These are phyloP conservation scores for Obelidium mucronatum DNA, from an alignment of 192 early-diverging fungal genomes.

Conservation along the genomic window DNA sequence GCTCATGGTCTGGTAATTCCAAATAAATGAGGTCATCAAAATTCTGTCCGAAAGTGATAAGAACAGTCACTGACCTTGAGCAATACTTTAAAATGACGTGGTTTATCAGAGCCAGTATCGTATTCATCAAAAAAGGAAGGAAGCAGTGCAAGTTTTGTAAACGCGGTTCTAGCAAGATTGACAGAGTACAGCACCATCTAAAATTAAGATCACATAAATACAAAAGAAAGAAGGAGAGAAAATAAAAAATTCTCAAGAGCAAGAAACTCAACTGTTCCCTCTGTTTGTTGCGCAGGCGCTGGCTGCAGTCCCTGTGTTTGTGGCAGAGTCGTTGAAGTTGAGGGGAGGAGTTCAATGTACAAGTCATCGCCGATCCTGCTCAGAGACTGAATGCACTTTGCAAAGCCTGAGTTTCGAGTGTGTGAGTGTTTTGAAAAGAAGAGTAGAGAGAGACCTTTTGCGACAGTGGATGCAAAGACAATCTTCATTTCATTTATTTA, in stretches of 20 bases:
- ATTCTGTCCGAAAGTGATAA: background rate
- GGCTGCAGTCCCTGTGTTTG: background rate
- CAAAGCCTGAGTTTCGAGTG: background rate
- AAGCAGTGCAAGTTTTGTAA: conserved; percentile 62
- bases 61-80: conserved; percentile 36
- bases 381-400: conserved; percentile 11
- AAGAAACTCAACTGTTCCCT: too few relatives aligned
- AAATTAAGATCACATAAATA: background rate
- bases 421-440: background rate
- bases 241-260: background rate
- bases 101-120: conserved; percentile 34
- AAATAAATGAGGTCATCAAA: too few relatives aligned
- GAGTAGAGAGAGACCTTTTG: conserved; percentile 6
- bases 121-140: conserved; percentile 74
- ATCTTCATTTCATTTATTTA: background rate
- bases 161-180: conserved; percentile 74
- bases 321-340: conserved; percentile 52
- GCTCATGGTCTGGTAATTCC: conserved; percentile 34
- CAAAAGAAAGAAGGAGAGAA: background rate
- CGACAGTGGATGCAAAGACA: conserved; percentile 2
- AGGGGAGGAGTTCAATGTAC: conserved; percentile 61
- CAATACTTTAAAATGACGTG: conserved; percentile 41
- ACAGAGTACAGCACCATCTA: conserved; percentile 61
- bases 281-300: background rate
- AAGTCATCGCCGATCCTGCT: conserved; percentile 64